These are phyloP conservation scores for Neurospora africana DNA, from an alignment of 495 filamentous ascomycete species.

Conservation along the genomic window DNA sequence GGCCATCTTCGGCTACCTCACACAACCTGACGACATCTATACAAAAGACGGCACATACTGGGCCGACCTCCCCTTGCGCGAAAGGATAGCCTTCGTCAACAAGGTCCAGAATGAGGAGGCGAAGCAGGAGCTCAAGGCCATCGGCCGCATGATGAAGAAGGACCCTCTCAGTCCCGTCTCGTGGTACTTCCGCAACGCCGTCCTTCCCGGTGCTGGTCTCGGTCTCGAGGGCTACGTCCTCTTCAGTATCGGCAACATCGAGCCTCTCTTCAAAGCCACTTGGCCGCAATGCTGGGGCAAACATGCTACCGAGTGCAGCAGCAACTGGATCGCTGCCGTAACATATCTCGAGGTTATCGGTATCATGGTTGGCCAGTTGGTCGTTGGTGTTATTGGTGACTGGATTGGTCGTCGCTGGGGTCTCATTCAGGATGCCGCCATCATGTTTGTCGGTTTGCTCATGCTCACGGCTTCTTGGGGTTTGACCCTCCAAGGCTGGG, in stretches of 20 bases:
- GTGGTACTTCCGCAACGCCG: constrained; percentile 80
- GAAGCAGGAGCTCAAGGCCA: constrained; percentile 47
- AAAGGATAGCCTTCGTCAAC: constrained; percentile 63
- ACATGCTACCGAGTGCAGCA: constrained; percentile 47
- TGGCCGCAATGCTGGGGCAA: constrained; percentile 67
- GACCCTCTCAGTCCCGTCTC: constrained; percentile 68
- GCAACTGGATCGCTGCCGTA: constrained; percentile 64
- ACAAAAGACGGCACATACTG: constrained; percentile 73
- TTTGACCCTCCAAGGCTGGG: constrained; percentile 71
- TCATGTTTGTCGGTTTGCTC: constrained; percentile 82
- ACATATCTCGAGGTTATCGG: constrained; percentile 80
- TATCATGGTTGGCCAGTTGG: constrained; percentile 78
- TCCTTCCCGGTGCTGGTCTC: constrained; percentile 80
- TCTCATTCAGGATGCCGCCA: constrained; percentile 80
- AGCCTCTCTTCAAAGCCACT: constrained; percentile 57
- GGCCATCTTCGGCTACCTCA: constrained; percentile 60
- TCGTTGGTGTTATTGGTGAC: constrained; percentile 54
- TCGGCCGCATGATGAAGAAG: constrained; percentile 67
- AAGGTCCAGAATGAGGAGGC: constrained; percentile 56
- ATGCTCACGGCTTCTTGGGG: constrained; percentile 88
- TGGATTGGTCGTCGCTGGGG: constrained; percentile 82
- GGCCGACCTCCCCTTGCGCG: constrained; percentile 62
- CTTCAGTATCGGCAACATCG: constrained; percentile 86
- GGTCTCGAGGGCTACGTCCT: constrained; percentile 87
- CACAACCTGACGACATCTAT: constrained; percentile 77